A percentile compares a stretch with the other conserved stretches of the same genome.
Evolutionary conservation across 495 filamentous ascomycete species (phyloP).

Genomic region (Usnea hakonensis): DNA sequence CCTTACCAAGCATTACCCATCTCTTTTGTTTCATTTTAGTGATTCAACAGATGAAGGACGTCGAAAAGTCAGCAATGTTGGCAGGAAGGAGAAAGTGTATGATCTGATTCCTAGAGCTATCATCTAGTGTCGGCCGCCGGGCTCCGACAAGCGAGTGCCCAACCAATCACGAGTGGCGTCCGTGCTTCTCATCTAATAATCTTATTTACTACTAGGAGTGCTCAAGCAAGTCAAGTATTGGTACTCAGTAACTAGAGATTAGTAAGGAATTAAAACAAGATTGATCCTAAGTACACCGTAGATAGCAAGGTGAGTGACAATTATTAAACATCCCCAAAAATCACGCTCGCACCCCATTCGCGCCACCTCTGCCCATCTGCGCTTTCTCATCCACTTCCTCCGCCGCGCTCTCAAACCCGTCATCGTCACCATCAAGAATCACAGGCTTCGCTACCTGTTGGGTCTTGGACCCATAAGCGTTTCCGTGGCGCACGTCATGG

Average conservation of each 20-base stretch:
- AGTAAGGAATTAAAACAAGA: too few species aligned
- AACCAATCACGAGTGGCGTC: too few species aligned
- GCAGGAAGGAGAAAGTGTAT: neutral
- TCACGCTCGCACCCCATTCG: neutral
- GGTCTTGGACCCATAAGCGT: neutral
- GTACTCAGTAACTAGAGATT: too few species aligned
- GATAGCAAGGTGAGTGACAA: too few species aligned
- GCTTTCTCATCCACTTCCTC: slow-evolving; percentile 5
- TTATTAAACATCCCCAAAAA: too few species aligned
- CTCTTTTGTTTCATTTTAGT: neutral
- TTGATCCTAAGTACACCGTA: too few species aligned
- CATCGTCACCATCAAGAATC: slow-evolving; percentile 3
- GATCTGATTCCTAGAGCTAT: neutral
- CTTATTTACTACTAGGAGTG: too few species aligned
- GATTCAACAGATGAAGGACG: neutral
- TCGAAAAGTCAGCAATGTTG: neutral
- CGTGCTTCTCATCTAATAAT: too few species aligned
- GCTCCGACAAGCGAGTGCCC: too few species aligned
- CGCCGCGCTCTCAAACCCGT: slow-evolving; percentile 15
- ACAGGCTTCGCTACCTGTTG: neutral
- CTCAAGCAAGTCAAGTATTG: too few species aligned
- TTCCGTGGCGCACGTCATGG: neutral
- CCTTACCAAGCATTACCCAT: neutral
- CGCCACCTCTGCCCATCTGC: neutral
- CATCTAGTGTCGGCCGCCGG: too few species aligned